Conservation (phyloP, 345 rosid genomes). For the Aegle marmelos region DNA sequence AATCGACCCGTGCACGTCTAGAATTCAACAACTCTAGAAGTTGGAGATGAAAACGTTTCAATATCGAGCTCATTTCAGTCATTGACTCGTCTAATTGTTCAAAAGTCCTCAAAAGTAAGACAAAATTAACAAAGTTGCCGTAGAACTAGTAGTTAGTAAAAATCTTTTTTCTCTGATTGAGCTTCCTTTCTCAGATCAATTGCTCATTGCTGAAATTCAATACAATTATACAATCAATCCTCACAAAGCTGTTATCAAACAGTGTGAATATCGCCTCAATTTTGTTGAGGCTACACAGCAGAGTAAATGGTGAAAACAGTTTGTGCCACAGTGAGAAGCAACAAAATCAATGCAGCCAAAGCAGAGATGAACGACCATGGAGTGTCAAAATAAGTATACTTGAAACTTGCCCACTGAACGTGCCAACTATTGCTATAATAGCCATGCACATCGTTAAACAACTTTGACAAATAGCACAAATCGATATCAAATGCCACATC, state of each 20-base stretch:
- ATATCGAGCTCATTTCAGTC: too few species aligned
- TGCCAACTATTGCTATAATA: constrained; percentile 54
- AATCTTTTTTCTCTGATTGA: too few species aligned
- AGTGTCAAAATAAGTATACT: constrained; percentile 63
- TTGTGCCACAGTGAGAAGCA: constrained; percentile 56
- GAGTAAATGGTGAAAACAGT: constrained; percentile 41
- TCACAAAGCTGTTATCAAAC: not conserved
- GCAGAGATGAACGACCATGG: constrained; percentile 89
- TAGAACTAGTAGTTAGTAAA: too few species aligned
- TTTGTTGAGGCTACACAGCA: not conserved
- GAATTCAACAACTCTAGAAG: not conserved
- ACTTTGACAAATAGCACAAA: constrained; percentile 40
- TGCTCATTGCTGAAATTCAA: not conserved
- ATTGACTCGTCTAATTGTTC: too few species aligned
- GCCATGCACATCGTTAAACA: constrained; percentile 54
- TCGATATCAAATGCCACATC: constrained; percentile 70
- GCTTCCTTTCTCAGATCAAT: too few species aligned
- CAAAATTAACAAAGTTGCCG: too few species aligned
- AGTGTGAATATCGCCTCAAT: not conserved
- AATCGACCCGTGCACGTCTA: not conserved
- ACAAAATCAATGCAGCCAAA: constrained; percentile 58
- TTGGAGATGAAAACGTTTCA: not conserved
- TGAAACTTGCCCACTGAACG: constrained; percentile 62
- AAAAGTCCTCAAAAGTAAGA: too few species aligned
- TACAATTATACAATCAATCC: not conserved